phyloP scores from a whole-genome alignment of 371 early-diverging fungal species.

The Mucor sp. region DNA sequence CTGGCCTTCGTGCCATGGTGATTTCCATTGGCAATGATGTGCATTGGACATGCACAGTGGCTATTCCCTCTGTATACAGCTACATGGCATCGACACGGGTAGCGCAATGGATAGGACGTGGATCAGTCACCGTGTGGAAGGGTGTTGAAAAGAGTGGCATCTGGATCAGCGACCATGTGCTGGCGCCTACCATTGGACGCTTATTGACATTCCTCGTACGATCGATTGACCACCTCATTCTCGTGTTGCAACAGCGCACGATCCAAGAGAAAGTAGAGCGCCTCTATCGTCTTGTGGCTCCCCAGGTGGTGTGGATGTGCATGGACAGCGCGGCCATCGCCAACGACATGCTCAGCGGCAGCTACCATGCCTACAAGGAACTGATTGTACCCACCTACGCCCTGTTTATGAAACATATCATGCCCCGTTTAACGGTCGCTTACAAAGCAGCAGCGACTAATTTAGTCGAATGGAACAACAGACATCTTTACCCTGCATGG shows the following conservation, averaged over 20 bases:
- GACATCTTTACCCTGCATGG: slow-evolving; percentile 19
- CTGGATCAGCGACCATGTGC: background rate
- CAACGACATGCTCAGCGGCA: background rate
- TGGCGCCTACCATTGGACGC: slow-evolving; percentile 21
- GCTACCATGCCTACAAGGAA: background rate
- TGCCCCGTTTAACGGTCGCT: slow-evolving; percentile 16
- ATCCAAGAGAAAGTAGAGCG: slow-evolving; percentile 7
- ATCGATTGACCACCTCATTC: slow-evolving; percentile 16
- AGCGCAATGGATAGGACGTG: background rate
- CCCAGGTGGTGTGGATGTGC: slow-evolving; percentile 7
- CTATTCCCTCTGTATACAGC: slow-evolving; percentile 12
- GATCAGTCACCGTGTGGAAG: background rate
- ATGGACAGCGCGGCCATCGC: background rate
- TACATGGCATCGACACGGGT: slow-evolving; percentile 12
- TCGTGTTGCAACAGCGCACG: slow-evolving; percentile 12
- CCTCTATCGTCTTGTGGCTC: slow-evolving; percentile 7
- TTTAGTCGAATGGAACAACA: background rate
- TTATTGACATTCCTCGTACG: slow-evolving; percentile 10
- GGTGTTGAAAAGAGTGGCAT: background rate
- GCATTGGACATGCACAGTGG: slow-evolving; percentile 15
- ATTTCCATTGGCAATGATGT: slow-evolving; percentile 23
- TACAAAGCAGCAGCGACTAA: slow-evolving; percentile 4
- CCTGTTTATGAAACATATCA: slow-evolving; percentile 17
- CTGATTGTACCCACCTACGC: slow-evolving; percentile 12
- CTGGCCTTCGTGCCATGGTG: slow-evolving; percentile 4